Conservation (phyloP, 306 rosid genomes). For the Vigna hirtella region DNA sequence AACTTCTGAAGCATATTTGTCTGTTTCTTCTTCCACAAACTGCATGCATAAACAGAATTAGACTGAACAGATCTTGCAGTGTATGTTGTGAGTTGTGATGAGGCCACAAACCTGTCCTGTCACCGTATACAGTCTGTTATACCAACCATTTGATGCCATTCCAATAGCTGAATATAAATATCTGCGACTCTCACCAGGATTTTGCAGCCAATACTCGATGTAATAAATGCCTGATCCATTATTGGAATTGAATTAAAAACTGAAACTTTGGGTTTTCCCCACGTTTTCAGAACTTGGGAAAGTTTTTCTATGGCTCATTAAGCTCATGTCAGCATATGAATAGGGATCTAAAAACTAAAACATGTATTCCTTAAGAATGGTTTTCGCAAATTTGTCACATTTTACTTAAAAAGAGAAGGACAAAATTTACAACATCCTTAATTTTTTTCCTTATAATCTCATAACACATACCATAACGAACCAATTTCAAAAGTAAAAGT, state of each 20-base stretch:
- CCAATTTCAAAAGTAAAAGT: conserved; percentile 5
- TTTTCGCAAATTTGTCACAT: not conserved
- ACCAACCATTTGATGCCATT: conserved; percentile 91
- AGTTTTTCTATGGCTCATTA: not conserved
- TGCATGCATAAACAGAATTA: conserved; percentile 46
- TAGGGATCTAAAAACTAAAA: conserved; percentile 7
- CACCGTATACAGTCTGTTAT: conserved; percentile 83
- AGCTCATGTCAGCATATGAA: conserved; percentile 6
- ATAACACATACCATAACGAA: not conserved
- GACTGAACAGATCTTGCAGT: not conserved
- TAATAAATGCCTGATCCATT: conserved; percentile 73
- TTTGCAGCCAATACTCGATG: conserved; percentile 78
- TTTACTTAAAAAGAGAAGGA: no score
- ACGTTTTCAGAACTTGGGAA: not conserved
- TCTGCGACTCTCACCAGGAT: conserved; percentile 78
- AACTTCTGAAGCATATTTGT: conserved; percentile 65
- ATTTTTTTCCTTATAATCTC: not conserved
- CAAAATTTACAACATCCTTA: conserved; percentile 6
- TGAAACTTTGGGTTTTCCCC: not conserved
- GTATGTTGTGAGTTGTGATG: conserved; percentile 4
- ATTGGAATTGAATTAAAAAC: conserved; percentile 19
- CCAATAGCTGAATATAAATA: conserved; percentile 83
- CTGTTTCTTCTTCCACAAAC: conserved; percentile 75
- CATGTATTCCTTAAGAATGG: conserved; percentile 3
- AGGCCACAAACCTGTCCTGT: conserved; percentile 83